phyloP scores from a whole-genome alignment of 2,329 filamentous ascomycete genomes.

The Xylariaceae sp. region DNA sequence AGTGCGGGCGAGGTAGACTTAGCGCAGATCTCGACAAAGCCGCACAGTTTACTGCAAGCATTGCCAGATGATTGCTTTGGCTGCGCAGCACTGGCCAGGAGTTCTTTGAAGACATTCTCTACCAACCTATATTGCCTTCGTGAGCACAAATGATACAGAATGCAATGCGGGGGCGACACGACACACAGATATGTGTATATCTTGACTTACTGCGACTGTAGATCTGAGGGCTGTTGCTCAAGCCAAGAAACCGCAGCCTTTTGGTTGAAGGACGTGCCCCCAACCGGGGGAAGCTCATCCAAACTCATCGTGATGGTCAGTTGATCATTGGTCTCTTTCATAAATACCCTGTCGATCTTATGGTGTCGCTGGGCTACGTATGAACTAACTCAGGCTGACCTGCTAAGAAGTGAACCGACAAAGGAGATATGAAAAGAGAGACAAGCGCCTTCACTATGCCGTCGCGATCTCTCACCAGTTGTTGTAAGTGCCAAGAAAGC shows the following conservation, averaged over 20 bases:
- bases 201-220: conserved; percentile 30
- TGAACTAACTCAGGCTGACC: neutral
- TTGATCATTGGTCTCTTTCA: neutral
- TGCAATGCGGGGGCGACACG: neutral
- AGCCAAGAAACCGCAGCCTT: conserved; percentile 31
- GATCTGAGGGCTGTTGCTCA: conserved; percentile 26
- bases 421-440: neutral
- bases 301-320: conserved; percentile 16
- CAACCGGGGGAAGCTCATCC: conserved; percentile 21
- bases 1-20: conserved; percentile 43
- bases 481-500: neutral
- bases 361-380: neutral
- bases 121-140: conserved; percentile 29
- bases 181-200: conserved; percentile 1
- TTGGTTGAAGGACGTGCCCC: conserved; percentile 31
- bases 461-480: neutral
- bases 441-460: neutral
- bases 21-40: conserved; percentile 56
- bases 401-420: neutral
- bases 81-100: conserved; percentile 46
- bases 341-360: neutral
- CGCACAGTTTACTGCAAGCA: conserved; percentile 55
- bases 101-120: conserved; percentile 41
- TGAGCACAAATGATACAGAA: conserved; percentile 13
- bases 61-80: conserved; percentile 52